Conservation (phyloP, 257 asterid species). For the Capsicum chinense region DNA sequence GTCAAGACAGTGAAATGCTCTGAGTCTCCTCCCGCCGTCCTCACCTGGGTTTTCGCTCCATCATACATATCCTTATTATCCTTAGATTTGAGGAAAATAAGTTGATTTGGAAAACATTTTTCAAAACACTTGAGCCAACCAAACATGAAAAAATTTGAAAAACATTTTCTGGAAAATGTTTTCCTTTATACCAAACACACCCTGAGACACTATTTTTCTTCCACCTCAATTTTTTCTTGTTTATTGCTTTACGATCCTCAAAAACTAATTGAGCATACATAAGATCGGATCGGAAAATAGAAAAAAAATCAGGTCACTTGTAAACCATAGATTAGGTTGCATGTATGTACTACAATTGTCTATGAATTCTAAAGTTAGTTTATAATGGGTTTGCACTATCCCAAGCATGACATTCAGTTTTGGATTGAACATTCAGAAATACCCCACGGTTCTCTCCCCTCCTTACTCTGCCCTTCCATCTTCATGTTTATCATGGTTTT, state of each 20-base stretch:
- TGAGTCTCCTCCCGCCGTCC: no score
- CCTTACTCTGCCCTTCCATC: not conserved
- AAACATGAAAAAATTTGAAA: no score
- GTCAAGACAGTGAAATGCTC: no score
- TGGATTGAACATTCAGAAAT: not conserved
- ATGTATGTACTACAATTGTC: not conserved
- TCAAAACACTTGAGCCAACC: no score
- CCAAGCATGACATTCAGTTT: not conserved
- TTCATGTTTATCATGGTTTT: not conserved
- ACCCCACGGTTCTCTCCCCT: not conserved
- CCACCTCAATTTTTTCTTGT: not conserved
- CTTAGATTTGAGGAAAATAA: no score
- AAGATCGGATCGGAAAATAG: not conserved
- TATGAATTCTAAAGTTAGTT: not conserved
- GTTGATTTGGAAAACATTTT: no score
- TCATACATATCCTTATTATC: no score
- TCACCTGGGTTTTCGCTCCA: no score
- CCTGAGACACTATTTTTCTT: not conserved
- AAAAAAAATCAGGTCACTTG: not conserved
- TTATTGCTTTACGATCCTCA: not conserved
- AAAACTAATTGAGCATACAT: no score
- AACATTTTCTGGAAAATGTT: no score
- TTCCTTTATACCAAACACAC: no score
- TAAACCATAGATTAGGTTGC: not conserved
- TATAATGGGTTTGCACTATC: not conserved